These are phyloP conservation scores for Eimeria brunetti DNA, from an alignment of 169 alveolate species.

Conservation along the genomic window DNA sequence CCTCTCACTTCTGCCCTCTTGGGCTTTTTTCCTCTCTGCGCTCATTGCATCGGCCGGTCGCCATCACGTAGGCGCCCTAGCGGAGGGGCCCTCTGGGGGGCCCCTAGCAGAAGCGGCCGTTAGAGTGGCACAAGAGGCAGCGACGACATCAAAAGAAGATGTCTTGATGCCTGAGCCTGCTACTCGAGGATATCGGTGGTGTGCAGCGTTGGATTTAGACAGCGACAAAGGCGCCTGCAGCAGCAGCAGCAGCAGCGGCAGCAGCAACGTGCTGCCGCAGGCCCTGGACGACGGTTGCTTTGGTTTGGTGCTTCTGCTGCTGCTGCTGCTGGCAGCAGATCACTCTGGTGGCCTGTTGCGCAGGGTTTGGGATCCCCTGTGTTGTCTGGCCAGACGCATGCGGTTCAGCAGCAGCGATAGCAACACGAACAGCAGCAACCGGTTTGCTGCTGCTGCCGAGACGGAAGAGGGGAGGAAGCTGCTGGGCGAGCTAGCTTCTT, in stretches of 20 bases:
- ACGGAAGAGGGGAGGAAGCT: background rate
- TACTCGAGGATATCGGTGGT: background rate
- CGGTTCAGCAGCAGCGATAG: background rate
- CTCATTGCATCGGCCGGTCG: too few species aligned
- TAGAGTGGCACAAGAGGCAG: background rate
- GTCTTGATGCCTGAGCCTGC: background rate
- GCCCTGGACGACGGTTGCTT: background rate
- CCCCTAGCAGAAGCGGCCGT: background rate
- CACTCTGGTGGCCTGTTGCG: background rate
- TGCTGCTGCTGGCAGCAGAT: background rate
- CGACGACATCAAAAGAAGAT: background rate
- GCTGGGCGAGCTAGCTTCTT: background rate
- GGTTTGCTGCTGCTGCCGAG: background rate
- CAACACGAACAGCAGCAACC: slow-evolving; percentile 1
- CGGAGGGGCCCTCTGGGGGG: too few species aligned
- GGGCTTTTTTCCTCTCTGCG: too few species aligned
- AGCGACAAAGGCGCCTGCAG: background rate
- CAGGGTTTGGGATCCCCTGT: background rate
- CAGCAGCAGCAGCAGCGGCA: slow-evolving; percentile 10
- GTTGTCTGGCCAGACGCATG: background rate
- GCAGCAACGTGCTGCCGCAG: background rate
- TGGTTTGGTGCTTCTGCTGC: background rate
- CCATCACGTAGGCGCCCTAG: too few species aligned
- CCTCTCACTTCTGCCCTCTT: too few species aligned
- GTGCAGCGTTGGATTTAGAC: background rate